These are phyloP conservation scores for Trypanosoma avium DNA, from an alignment of 208 protist species.

Conservation along the genomic window DNA sequence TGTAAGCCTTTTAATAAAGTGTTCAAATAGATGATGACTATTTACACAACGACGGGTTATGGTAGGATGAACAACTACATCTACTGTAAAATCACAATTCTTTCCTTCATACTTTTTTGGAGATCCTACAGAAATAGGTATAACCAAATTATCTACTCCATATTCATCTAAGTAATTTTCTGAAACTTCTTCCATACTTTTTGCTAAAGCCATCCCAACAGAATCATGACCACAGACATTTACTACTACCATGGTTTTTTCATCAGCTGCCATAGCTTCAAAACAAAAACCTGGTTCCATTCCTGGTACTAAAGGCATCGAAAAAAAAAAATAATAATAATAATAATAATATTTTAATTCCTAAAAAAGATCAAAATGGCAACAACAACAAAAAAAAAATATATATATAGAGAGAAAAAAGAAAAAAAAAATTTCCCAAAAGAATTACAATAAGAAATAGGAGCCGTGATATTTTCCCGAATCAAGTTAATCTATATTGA, in stretches of 20 bases:
- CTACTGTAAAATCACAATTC: conserved; percentile 46
- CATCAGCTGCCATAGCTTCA: conserved; percentile 36
- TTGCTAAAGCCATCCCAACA: conserved; percentile 64
- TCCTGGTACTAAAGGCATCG: conserved; percentile 10
- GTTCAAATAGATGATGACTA: conserved; percentile 45
- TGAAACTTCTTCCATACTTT: conserved; percentile 61
- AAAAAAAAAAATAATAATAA: conserved; percentile 8
- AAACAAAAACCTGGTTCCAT: conserved; percentile 49
- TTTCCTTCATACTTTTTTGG: conserved; percentile 24
- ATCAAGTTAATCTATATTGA: too few species aligned
- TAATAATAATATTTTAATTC: not conserved
- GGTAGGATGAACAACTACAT: conserved; percentile 82
- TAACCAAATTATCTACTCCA: conserved; percentile 84
- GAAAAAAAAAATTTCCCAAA: too few species aligned
- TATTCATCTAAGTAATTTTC: conserved; percentile 69
- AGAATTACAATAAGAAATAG: too few species aligned
- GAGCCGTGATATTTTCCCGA: too few species aligned
- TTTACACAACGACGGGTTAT: conserved; percentile 46
- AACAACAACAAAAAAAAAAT: too few species aligned
- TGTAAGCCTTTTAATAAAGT: conserved; percentile 63
- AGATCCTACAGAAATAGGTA: conserved; percentile 79
- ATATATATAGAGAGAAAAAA: too few species aligned
- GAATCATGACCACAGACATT: conserved; percentile 81
- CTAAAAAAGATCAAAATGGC: too few species aligned
- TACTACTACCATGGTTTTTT: conserved; percentile 50